Evolutionary conservation across 306 rosid species (phyloP).

Genomic region (Rosa chinensis): DNA sequence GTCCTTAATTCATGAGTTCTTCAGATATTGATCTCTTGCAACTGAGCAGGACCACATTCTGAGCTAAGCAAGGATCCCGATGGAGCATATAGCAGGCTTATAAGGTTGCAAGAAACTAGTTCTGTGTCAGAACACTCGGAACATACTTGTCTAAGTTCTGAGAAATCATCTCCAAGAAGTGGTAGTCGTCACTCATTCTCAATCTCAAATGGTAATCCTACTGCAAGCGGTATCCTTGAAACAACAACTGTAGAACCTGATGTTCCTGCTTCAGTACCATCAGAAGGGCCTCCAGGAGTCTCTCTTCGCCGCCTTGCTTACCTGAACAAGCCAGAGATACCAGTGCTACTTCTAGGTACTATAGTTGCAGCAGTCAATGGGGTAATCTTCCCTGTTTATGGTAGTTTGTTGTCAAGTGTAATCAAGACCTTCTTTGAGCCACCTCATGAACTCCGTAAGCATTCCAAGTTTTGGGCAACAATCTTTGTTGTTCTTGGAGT

Average conservation of each 20-base stretch:
- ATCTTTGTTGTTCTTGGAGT: slow-evolving; percentile 43
- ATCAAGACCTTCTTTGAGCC: slow-evolving; percentile 63
- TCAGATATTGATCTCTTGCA: slow-evolving; percentile 7
- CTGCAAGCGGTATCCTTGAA: slow-evolving; percentile 33
- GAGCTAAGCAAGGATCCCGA: slow-evolving; percentile 54
- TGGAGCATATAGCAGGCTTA: slow-evolving; percentile 68
- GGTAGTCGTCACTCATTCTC: too few relatives aligned
- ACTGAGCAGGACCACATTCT: slow-evolving; percentile 57
- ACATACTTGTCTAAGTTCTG: slow-evolving; percentile 24
- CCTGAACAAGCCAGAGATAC: slow-evolving; percentile 82
- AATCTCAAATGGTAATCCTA: slow-evolving; percentile 27
- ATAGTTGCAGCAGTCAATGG: slow-evolving; percentile 63
- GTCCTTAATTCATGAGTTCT: background rate
- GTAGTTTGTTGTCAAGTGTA: slow-evolving; percentile 43
- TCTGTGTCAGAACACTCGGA: slow-evolving; percentile 23
- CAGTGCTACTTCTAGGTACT: slow-evolving; percentile 51
- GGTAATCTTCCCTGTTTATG: slow-evolving; percentile 43
- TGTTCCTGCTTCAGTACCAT: slow-evolving; percentile 18
- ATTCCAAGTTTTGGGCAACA: slow-evolving; percentile 65
- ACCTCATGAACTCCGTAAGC: slow-evolving; percentile 46
- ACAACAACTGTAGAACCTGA: slow-evolving; percentile 10
- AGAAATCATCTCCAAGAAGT: slow-evolving; percentile 46
- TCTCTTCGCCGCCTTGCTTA: slow-evolving; percentile 52
- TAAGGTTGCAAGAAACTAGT: slow-evolving; percentile 49
- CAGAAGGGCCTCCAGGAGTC: slow-evolving; percentile 34